A percentile compares a stretch with the other conserved stretches of the same genome.
Evolutionary conservation across 2,329 filamentous ascomycete species (phyloP).

Genomic region (Phyllosticta ampelicida): DNA sequence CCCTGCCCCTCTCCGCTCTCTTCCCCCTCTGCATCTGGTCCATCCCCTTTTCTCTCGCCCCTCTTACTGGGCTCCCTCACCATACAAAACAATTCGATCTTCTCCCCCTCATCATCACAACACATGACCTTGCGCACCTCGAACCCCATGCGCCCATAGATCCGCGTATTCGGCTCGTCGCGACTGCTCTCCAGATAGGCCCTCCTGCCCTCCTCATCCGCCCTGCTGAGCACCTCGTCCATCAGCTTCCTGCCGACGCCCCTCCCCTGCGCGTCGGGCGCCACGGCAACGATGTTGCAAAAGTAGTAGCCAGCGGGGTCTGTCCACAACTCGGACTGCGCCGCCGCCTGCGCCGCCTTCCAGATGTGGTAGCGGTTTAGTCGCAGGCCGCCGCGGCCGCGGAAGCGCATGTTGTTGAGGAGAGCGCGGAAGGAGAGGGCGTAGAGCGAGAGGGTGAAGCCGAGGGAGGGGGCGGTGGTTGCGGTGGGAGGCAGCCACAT

Average conservation of each 20-base stretch:
- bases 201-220: constrained; percentile 52
- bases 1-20: too few relatives aligned
- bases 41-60: background rate
- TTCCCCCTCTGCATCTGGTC: background rate
- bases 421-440: constrained; percentile 56
- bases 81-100: constrained; percentile 37
- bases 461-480: constrained; percentile 35
- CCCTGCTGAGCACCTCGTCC: constrained; percentile 49
- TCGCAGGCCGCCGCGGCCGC: constrained; percentile 56
- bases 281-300: constrained; percentile 63
- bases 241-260: constrained; percentile 57
- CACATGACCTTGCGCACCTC: constrained; percentile 52
- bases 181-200: constrained; percentile 65
- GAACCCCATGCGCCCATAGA: constrained; percentile 63
- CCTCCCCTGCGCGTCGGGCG: constrained; percentile 53
- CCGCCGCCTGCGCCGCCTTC: constrained; percentile 54
- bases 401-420: constrained; percentile 53
- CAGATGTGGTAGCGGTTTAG: constrained; percentile 61
- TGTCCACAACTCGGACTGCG: constrained; percentile 53
- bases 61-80: constrained; percentile 26
- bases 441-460: constrained; percentile 54
- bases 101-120: constrained; percentile 51
- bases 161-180: constrained; percentile 56
- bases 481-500: constrained; percentile 58
- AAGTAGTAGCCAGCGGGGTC: constrained; percentile 62